A percentile compares a stretch with the other conserved stretches of the same genome.
These are phyloP conservation scores for Pleurotus citrinopileatus DNA, from an alignment of 768 basidiomycete species.

Conservation along the genomic window DNA sequence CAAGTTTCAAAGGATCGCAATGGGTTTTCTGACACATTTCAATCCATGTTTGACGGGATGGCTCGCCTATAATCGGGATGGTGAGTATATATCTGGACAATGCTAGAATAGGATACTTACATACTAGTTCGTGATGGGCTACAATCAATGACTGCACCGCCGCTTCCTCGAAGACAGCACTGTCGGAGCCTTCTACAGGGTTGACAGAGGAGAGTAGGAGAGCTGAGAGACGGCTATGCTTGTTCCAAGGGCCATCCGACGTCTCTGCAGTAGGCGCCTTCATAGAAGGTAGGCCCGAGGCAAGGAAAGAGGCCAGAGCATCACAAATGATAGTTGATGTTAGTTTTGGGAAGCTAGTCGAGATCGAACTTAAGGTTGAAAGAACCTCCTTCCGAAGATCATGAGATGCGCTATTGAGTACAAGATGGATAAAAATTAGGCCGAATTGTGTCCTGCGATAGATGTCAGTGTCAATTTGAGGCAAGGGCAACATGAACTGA, in stretches of 20 bases:
- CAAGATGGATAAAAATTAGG: conserved; percentile 64
- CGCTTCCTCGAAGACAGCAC: conserved; percentile 37
- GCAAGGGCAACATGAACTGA: conserved; percentile 24
- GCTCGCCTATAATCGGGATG: conserved; percentile 33
- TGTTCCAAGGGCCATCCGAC: conserved; percentile 34
- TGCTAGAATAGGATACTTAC: conserved; percentile 36
- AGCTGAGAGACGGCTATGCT: conserved; percentile 48
- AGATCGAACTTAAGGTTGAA: conserved; percentile 36
- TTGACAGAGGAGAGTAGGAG: conserved; percentile 51
- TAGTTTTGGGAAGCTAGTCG: conserved; percentile 40
- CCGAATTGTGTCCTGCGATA: conserved; percentile 57
- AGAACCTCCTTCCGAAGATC: conserved; percentile 50
- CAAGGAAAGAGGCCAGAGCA: conserved; percentile 47
- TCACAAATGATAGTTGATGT: conserved; percentile 55
- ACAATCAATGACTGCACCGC: conserved; percentile 60
- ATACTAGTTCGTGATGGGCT: conserved; percentile 66
- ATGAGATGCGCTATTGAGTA: conserved; percentile 53
- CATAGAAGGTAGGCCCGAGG: conserved; percentile 29
- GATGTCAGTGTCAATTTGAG: not conserved
- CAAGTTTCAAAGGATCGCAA: conserved; percentile 63
- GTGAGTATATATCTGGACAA: not conserved
- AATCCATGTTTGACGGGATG: conserved; percentile 72
- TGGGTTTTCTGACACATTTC: conserved; percentile 71
- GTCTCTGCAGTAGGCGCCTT: conserved; percentile 29
- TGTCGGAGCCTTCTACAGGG: conserved; percentile 42